Conservation (phyloP, 495 filamentous ascomycete genomes). For the Chaetomium cochliodes region DNA sequence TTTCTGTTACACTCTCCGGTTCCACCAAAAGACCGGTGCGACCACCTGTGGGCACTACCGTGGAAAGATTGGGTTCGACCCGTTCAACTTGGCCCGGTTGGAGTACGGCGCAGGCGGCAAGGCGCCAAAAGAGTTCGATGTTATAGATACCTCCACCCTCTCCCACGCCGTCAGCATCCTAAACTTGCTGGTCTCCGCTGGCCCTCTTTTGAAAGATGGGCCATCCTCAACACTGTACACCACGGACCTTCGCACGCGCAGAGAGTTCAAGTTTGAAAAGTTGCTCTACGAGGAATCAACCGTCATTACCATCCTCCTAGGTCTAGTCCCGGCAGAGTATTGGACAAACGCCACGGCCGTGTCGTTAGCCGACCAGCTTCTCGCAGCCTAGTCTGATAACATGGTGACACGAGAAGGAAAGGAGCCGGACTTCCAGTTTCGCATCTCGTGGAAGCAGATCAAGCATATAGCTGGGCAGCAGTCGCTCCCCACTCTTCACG, state of each 20-base stretch:
- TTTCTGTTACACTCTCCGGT: slow-evolving; percentile 49
- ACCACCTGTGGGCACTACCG: slow-evolving; percentile 36
- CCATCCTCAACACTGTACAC: slow-evolving; percentile 50
- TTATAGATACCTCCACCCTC: slow-evolving; percentile 60
- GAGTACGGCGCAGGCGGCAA: slow-evolving; percentile 39
- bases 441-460: slow-evolving; percentile 32
- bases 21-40: slow-evolving; percentile 24
- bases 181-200: slow-evolving; percentile 49
- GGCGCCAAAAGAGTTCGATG: slow-evolving; percentile 50
- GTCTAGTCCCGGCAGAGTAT: slow-evolving; percentile 49
- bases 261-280: slow-evolving; percentile 27
- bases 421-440: slow-evolving; percentile 25
- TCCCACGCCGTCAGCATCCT: slow-evolving; percentile 49
- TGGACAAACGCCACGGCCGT: slow-evolving; percentile 48
- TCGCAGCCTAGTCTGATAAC: slow-evolving; percentile 8
- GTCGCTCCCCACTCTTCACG: slow-evolving; percentile 14
- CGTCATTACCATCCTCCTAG: slow-evolving; percentile 49
- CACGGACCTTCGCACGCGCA: slow-evolving; percentile 35
- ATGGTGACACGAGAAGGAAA: not conserved
- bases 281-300: slow-evolving; percentile 47
- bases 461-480: slow-evolving; percentile 23
- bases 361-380: slow-evolving; percentile 34
- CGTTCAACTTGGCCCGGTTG: slow-evolving; percentile 39
- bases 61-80: slow-evolving; percentile 25
- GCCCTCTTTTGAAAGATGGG: slow-evolving; percentile 44